Evolutionary conservation across 129 eudicot genomes (phyloP).

Genomic region (Mikania micrantha): DNA sequence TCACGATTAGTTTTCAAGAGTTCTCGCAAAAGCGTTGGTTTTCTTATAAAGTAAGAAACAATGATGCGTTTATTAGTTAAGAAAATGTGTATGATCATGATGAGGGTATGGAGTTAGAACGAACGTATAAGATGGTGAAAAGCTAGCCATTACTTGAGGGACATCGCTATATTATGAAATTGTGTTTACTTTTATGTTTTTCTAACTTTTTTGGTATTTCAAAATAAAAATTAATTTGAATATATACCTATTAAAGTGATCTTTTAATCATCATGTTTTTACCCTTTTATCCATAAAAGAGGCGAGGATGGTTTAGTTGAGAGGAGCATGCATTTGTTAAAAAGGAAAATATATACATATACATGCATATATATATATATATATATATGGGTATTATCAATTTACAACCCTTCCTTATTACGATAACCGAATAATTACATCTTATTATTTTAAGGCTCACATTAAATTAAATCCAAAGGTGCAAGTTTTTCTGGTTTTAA

Average conservation of each 20-base stretch:
- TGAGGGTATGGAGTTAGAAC: constrained; percentile 27
- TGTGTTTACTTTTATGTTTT: constrained; percentile 5
- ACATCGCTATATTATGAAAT: constrained; percentile 10
- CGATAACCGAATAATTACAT: too few relatives aligned
- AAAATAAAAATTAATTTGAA: not conserved
- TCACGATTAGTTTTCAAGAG: too few relatives aligned
- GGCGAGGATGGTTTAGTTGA: not conserved
- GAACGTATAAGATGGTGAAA: constrained; percentile 25
- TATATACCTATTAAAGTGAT: not conserved
- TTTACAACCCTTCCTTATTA: too few relatives aligned
- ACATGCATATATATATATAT: too few relatives aligned
- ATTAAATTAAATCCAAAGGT: too few relatives aligned
- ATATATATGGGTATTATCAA: too few relatives aligned
- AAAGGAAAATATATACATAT: not conserved
- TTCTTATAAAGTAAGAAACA: constrained; percentile 17
- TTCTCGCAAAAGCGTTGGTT: too few relatives aligned
- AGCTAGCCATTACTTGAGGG: constrained; percentile 32
- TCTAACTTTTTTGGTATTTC: constrained; percentile 3
- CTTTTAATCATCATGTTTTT: not conserved
- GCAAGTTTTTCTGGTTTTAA: too few relatives aligned
- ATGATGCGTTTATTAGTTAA: constrained; percentile 26
- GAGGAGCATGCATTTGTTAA: not conserved
- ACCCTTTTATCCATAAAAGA: not conserved
- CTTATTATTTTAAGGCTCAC: too few relatives aligned
- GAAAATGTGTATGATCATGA: constrained; percentile 26